Evolutionary conservation across 208 protist genomes (phyloP).

Genomic region (Strigomonas culicis): DNA sequence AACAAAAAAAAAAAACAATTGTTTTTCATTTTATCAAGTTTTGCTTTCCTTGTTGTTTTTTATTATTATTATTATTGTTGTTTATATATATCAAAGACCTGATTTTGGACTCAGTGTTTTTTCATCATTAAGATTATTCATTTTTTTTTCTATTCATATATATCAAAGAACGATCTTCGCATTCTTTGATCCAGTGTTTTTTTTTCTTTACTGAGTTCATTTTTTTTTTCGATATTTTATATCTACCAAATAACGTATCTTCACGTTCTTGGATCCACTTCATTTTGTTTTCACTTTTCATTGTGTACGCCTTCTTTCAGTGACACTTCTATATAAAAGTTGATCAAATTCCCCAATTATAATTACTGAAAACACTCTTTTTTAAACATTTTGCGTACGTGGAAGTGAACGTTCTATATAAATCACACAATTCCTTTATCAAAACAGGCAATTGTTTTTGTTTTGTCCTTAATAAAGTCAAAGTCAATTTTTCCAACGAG

Average conservation of each 20-base stretch:
- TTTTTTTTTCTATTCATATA: neutral
- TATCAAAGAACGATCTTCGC: conserved; percentile 89
- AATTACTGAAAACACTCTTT: too few species aligned
- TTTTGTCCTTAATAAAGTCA: neutral
- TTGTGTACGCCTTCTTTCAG: too few species aligned
- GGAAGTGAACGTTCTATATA: too few species aligned
- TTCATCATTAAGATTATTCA: conserved; percentile 2
- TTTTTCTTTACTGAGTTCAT: neutral
- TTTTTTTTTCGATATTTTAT: neutral
- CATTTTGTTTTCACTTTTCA: neutral
- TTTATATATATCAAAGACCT: conserved; percentile 75
- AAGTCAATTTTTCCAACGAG: neutral
- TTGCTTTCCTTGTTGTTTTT: neutral
- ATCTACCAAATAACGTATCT: neutral
- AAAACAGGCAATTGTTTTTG: neutral
- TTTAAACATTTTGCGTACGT: too few species aligned
- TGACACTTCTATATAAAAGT: neutral
- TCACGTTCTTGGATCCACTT: neutral
- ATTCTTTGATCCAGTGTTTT: conserved; percentile 53
- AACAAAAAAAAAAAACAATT: conserved; percentile 11
- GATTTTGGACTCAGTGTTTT: conserved; percentile 84
- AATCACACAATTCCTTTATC: neutral
- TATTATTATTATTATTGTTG: neutral
- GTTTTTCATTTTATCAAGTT: neutral
- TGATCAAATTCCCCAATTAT: too few species aligned